These are phyloP conservation scores for Crucibulum laeve DNA, from an alignment of 768 basidiomycete species.

Conservation along the genomic window DNA sequence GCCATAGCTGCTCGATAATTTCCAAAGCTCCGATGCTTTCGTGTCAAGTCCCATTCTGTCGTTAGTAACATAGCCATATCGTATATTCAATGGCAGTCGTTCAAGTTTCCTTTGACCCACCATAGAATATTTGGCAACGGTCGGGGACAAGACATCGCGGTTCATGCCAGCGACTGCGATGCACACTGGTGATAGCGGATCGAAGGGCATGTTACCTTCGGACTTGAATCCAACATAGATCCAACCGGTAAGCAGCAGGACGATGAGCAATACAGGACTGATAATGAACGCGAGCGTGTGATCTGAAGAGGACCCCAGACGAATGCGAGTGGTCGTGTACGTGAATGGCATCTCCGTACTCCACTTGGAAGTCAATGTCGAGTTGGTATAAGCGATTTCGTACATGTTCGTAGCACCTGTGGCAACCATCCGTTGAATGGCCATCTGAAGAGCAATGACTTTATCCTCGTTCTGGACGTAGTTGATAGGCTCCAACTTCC, in stretches of 20 bases:
- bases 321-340: not conserved
- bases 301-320: not conserved
- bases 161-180: not conserved
- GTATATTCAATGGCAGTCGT: not conserved
- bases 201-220: not conserved
- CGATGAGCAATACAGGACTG: not conserved
- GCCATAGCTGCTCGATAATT: too few species aligned
- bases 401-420: not conserved
- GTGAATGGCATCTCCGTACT: not conserved
- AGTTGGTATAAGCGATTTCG: not conserved
- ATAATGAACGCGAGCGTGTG: not conserved
- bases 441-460: not conserved
- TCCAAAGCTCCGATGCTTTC: not conserved
- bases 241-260: not conserved
- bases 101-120: not conserved
- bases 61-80: not conserved
- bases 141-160: not conserved
- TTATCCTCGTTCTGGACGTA: not conserved
- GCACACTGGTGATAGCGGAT: not conserved
- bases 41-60: not conserved
- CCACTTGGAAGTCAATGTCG: not conserved
- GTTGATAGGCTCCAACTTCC: not conserved
- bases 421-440: not conserved
- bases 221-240: not conserved
- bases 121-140: not conserved